Base-by-base conservation (phyloP, 1,284 basidiomycete genomes). In the Malassezia japonica region DNA sequence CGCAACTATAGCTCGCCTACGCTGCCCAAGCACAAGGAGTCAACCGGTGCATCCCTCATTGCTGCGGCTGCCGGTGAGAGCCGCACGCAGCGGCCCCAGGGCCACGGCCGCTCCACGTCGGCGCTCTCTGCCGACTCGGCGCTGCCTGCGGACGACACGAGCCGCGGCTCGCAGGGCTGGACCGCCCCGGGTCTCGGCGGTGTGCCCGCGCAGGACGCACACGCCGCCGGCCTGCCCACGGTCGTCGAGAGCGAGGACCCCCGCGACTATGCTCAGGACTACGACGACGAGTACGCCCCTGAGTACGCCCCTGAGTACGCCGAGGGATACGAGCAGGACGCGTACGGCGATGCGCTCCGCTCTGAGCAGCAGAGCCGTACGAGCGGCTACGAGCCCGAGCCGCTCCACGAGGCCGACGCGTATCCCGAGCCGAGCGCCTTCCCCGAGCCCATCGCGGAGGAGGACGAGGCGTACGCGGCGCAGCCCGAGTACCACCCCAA, bases 111-210 rank as follows among this genome's bases (percentile, higher is more conserved):
- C n/a, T n/a, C n/a, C 23, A 40, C 20, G 7, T n/a, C 38, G 16
- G 21, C 40, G 18, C 20, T 42, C 8, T 20, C 40, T 27, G 27
- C 27, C 16, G 40, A 28, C 31, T n/a, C 18, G 40, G 20, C 40
- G 28, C 15, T 42, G 3, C 29, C 40, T n/a, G 21, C 36, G 1
- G 51, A 48, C 24, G 43, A 51, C 24, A 24, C 23, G 8, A 35
- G 21, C 40, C 51, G 32, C 15, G 51, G 51, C 28, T 48, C 46
- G 33, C 51, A 54, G 33, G 51, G 51, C 27, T 54, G 51, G 51
- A 23, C 34, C 23, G 46, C 51, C n/a, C 46, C 44, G 4, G 31
- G 32, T 25, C 37, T 27, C 15, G 47, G 16, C 2, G n/a, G 15
- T 20, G 24, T 42, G 40, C 40, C 10, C 16, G 41, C 41, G 31